Conservation (phyloP, 2,329 filamentous ascomycete genomes). For the Cercospora sp. region DNA sequence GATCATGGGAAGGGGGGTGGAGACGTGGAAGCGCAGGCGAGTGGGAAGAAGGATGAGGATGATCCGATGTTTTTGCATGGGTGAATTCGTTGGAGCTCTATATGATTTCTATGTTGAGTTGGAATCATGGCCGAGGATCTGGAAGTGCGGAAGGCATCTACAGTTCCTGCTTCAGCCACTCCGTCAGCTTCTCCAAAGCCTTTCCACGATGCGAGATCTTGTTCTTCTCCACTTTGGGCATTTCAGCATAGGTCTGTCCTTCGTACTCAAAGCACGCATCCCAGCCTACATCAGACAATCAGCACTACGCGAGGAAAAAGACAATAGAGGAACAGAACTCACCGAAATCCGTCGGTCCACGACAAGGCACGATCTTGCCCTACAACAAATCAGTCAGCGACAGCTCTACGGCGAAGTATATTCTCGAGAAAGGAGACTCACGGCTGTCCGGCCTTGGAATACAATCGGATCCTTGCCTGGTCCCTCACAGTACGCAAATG, state of each 20-base stretch:
- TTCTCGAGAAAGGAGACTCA: conserved; percentile 45
- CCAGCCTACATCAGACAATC: conserved; percentile 66
- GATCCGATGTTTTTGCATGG: conserved; percentile 41
- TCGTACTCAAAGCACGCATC: conserved; percentile 95
- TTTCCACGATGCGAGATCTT: conserved; percentile 86
- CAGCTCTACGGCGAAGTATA: not conserved
- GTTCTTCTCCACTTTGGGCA: conserved; percentile 87
- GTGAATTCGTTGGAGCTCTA: conserved; percentile 18
- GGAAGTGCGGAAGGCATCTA: conserved; percentile 15
- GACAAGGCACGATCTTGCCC: conserved; percentile 80
- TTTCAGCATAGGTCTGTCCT: conserved; percentile 91
- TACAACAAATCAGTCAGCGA: conserved; percentile 35
- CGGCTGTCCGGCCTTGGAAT: conserved; percentile 87
- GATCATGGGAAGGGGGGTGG: conserved; percentile 52
- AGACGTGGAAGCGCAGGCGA: conserved; percentile 31
- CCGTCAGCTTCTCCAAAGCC: conserved; percentile 82
- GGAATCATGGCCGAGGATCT: not conserved
- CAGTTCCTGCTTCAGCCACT: conserved; percentile 58
- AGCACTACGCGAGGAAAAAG: not conserved
- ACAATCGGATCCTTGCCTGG: conserved; percentile 80
- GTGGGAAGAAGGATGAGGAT: conserved; percentile 37
- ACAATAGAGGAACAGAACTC: conserved; percentile 40
- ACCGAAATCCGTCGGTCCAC: conserved; percentile 84
- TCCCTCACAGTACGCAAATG: conserved; percentile 86
- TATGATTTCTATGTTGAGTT: not conserved